Evolutionary conservation across 176 grass and related monocot genomes (phyloP), one percentile per base, ranked within the genome.

Genomic region (Ensete ventricosum): DNA sequence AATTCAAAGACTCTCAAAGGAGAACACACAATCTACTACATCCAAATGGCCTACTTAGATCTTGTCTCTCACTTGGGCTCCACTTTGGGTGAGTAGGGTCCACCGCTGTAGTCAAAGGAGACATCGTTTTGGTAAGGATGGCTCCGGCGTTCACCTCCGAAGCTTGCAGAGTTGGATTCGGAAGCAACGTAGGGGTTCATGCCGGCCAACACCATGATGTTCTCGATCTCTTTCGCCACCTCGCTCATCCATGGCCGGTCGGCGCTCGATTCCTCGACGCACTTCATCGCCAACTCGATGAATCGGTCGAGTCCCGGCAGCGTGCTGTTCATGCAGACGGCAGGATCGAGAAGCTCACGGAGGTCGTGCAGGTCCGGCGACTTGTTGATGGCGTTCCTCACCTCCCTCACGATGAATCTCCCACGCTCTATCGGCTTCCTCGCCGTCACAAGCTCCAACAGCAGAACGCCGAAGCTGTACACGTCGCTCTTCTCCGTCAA

Each of bases 401-500:
- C 53, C 53, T 73, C 72, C 9, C 23, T 2, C 51, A 55, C 72
- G 52, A 73, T 14, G 72, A 26, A 73, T 14, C 72, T 50, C 5
- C 53, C 72, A 8, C 72, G 52, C 52, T 73, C 72, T 2, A 73
- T 54, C 6, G 72, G 72, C 13, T 54, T 73, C 9, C 72, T 27
- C 14, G 21, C 72, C 8, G 72, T 55, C 11, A 54, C 71, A 26
- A 73, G 11, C 77, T 98, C 90, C 17, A 98, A 68, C 9, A 98
- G 77, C 54, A 98, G 82, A 34, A 98, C 86, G 0, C 95, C 90
- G 10, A 90, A 96, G 77, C 89, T 96, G 19, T 96, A 96, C 8
- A 92, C 93, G 54, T 96, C 89, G 54, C 93, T 96, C 78, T 96
- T 96, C 14, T 83, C 87, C 13, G 89, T 92, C 22, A 96, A 71